A percentile compares a stretch with the other conserved stretches of the same genome.
phyloP scores from a whole-genome alignment of 2,329 filamentous ascomycete genomes.

The Neofusicoccum ribis region DNA sequence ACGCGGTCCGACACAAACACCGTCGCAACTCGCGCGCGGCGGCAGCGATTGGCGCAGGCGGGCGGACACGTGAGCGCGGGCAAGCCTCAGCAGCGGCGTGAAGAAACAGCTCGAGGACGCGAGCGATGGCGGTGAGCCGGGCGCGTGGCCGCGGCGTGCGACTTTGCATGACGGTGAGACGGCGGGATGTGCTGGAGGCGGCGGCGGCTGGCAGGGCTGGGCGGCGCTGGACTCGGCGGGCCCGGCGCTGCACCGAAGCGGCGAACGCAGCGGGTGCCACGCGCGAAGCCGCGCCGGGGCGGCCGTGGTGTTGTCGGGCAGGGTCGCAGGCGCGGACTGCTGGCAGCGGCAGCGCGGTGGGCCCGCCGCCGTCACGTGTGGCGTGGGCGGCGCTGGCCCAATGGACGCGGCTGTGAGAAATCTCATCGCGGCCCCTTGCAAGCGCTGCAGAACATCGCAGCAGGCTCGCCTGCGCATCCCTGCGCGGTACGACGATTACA shows the following conservation, averaged over 20 bases:
- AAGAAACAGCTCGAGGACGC: not conserved
- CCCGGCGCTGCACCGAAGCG: not conserved
- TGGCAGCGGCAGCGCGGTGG: not conserved
- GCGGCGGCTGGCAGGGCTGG: not conserved
- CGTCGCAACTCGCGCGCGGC: not conserved
- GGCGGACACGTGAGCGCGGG: not conserved
- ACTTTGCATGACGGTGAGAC: not conserved
- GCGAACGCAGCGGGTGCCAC: not conserved
- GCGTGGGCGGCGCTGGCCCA: not conserved
- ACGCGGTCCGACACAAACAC: not conserved
- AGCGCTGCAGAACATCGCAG: constrained; percentile 11
- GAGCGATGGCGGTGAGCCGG: constrained; percentile 6
- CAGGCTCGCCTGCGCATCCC: not conserved
- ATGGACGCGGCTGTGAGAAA: not conserved
- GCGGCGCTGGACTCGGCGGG: not conserved
- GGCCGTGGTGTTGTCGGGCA: not conserved
- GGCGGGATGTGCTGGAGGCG: not conserved
- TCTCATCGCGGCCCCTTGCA: constrained; percentile 11
- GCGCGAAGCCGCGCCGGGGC: not conserved
- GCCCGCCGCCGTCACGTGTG: not conserved
- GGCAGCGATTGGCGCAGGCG: not conserved
- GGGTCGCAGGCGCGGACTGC: not conserved
- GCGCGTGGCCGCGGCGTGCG: not conserved
- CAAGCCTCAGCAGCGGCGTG: not conserved
- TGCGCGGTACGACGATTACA: constrained; percentile 13